Conservation (phyloP, 2,329 filamentous ascomycete genomes). For the Scytalidium sp. region DNA sequence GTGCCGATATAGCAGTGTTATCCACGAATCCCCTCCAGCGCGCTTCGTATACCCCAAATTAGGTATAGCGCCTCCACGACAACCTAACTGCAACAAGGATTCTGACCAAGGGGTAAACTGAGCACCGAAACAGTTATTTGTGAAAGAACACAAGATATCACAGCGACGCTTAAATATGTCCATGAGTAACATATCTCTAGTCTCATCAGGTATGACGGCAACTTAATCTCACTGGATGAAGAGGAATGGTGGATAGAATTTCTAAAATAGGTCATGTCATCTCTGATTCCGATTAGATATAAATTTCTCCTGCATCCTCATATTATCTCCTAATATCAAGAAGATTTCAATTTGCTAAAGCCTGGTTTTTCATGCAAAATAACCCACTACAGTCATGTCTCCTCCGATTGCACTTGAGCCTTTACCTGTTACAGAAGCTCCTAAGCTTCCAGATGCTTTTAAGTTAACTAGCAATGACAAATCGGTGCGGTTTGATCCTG, state of each 20-base stretch:
- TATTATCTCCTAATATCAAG: neutral
- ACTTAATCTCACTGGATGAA: no score
- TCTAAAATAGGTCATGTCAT: neutral
- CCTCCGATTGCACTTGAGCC: neutral
- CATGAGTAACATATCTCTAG: no score
- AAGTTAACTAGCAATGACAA: neutral
- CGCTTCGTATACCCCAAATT: neutral
- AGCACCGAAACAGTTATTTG: neutral
- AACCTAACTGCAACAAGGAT: neutral
- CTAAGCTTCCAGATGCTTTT: neutral
- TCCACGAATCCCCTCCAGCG: neutral
- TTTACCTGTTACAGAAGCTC: no score
- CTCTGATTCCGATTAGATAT: neutral
- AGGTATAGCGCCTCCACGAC: neutral
- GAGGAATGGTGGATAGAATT: no score
- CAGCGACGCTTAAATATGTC: no score
- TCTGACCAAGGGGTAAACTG: neutral
- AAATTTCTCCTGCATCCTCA: no score
- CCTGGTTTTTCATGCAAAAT: neutral
- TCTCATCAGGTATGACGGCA: no score
- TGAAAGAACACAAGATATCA: no score
- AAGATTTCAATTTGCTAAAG: neutral
- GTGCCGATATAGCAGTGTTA: no score
- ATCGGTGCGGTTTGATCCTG: slow-evolving; percentile 41
- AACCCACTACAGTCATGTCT: neutral